Percentiles rank a stretch among this genome's conserved stretches.
phyloP scores from a whole-genome alignment of 192 early-diverging fungal genomes.

The Podila epicladia region DNA sequence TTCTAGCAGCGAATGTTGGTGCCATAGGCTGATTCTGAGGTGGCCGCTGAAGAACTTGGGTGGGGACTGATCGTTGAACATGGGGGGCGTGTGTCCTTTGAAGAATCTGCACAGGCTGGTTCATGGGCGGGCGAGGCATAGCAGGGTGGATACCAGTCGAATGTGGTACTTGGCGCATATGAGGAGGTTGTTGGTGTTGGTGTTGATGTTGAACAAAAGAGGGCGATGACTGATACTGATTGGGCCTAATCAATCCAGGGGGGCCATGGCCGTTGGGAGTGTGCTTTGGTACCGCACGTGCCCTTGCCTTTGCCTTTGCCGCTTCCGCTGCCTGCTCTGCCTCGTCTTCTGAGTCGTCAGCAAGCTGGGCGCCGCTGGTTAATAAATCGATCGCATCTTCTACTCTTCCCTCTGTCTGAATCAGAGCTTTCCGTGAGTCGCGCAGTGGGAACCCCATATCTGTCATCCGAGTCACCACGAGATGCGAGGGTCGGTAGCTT shows the following conservation, averaged over 20 bases:
- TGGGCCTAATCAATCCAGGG: neutral
- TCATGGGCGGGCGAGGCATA: slow-evolving; percentile 6
- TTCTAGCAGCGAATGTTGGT: neutral
- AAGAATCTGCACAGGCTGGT: slow-evolving; percentile 49
- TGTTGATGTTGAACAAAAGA: neutral
- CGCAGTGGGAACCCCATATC: slow-evolving; percentile 49
- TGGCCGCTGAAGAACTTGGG: slow-evolving; percentile 46
- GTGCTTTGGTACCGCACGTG: neutral
- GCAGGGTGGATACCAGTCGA: slow-evolving; percentile 16
- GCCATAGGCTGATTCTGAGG: slow-evolving; percentile 1
- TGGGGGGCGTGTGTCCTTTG: slow-evolving; percentile 40
- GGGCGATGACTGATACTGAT: neutral
- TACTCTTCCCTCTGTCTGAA: slow-evolving; percentile 40
- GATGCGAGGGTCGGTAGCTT: slow-evolving; percentile 43
- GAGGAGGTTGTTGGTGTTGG: neutral
- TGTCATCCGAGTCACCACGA: slow-evolving; percentile 42
- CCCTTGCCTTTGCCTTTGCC: slow-evolving; percentile 20
- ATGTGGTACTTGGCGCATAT: slow-evolving; percentile 10
- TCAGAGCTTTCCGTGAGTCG: slow-evolving; percentile 41
- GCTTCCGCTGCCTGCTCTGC: slow-evolving; percentile 37
- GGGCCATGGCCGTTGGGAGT: neutral
- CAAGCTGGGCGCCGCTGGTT: slow-evolving; percentile 37
- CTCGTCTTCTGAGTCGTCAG: slow-evolving; percentile 49
- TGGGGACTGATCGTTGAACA: slow-evolving; percentile 37
- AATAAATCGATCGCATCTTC: slow-evolving; percentile 49